Evolutionary conservation across 2,329 filamentous ascomycete species (phyloP), one percentile per base, ranked within the genome.

Genomic region (Zymoseptoria brevis): DNA sequence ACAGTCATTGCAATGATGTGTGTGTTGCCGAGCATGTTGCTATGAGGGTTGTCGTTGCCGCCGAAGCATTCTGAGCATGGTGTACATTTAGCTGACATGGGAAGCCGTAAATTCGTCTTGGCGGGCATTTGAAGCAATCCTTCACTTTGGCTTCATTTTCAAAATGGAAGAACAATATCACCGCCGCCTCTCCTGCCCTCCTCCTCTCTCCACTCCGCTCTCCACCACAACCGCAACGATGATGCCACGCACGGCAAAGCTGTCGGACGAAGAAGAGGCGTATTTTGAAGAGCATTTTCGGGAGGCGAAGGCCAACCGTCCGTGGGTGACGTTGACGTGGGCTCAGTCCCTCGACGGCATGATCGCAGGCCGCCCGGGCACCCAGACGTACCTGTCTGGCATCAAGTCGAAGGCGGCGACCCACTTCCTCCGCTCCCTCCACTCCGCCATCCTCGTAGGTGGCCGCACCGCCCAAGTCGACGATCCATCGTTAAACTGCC

Each of bases 371-470:
- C 81, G 86, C 0, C 90, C 90, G 0, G 91, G 91, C 13, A 80
- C 85, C n/a, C 88, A 88, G 65, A 97, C 93, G 1, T 79, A 83
- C 0, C 82, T 97, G 13, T 97, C 93, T 1, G 92, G 92, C 3
- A 83, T 87, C 0, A 80, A 86, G 63, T 90, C 90, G 45, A 96
- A 96, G 74, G 83, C 89, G 56, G 95, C 97, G 90, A 96, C 93
- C 0, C 93, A 97, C 74, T 90, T 88, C 72, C 82, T 97, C 26
- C 89, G 93, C 68, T 86, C 87, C 11, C 83, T 81, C 16, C 91
- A 97, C 75, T 85, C 89, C 63, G 90, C 89, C 48, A 96, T 96
- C 66, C 80, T 95, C 22, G 80, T 97, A 30, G 93, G 93, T 21
- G 89, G 87, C 4, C 88, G 88, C 2, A 97, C 93, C 1, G 89